These are phyloP conservation scores for Cordyceps javanica DNA, from an alignment of 2,329 filamentous ascomycete species.

Conservation along the genomic window DNA sequence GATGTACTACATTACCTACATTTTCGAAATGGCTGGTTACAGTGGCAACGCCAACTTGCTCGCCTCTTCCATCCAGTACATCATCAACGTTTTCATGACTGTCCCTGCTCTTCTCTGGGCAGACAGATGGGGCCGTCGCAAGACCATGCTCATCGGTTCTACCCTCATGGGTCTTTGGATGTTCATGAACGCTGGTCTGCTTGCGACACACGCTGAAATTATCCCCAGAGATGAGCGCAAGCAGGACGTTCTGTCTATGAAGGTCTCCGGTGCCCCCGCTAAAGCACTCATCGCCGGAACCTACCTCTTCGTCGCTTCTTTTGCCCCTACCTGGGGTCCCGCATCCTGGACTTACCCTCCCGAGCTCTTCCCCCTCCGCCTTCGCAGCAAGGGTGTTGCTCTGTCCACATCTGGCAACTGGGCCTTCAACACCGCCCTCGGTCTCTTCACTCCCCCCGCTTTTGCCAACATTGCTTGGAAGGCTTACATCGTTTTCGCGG, in stretches of 20 bases:
- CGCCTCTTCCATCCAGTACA: slow-evolving; percentile 51
- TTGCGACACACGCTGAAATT: slow-evolving; percentile 39
- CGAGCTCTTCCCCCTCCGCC: slow-evolving; percentile 33
- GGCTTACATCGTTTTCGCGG: slow-evolving; percentile 45
- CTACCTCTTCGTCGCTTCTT: slow-evolving; percentile 55
- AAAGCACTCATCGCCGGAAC: slow-evolving; percentile 61
- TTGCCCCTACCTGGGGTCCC: slow-evolving; percentile 42
- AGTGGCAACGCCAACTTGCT: slow-evolving; percentile 43
- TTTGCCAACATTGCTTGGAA: slow-evolving; percentile 41
- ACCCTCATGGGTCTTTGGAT: slow-evolving; percentile 60
- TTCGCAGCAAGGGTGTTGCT: slow-evolving; percentile 32
- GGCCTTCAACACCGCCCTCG: slow-evolving; percentile 36
- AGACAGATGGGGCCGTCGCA: slow-evolving; percentile 69
- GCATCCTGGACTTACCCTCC: slow-evolving; percentile 39
- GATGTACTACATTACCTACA: slow-evolving; percentile 58
- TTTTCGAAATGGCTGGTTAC: slow-evolving; percentile 35
- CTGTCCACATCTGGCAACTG: slow-evolving; percentile 31
- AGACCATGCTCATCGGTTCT: slow-evolving; percentile 58
- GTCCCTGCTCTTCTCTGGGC: slow-evolving; percentile 68
- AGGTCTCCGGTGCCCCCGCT: slow-evolving; percentile 35
- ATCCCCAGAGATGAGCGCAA: slow-evolving; percentile 39
- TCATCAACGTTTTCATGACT: slow-evolving; percentile 78
- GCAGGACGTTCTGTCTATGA: slow-evolving; percentile 45
- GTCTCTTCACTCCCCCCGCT: slow-evolving; percentile 31
- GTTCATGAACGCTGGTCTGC: slow-evolving; percentile 47